Evolutionary conservation across 2,329 filamentous ascomycete genomes (phyloP).

Genomic region (Cladobotryum mycophilum): DNA sequence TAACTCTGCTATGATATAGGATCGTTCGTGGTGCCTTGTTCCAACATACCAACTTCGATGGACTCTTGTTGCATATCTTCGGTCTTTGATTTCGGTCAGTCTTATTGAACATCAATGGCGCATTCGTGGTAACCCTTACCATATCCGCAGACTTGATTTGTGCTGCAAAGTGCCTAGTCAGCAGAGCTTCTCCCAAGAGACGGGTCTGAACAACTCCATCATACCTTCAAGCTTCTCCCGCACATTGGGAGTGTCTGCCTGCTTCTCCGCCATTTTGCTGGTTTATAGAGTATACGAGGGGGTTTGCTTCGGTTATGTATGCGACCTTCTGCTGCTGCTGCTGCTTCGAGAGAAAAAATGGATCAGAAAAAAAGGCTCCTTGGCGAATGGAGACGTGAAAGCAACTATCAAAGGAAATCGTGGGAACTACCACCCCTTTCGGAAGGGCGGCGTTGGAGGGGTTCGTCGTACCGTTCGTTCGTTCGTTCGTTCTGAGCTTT

Average conservation of each 20-base stretch:
- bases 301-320: not conserved
- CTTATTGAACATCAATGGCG: not conserved
- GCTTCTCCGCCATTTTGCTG: conserved; percentile 33
- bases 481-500: not conserved
- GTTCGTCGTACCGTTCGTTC: not conserved
- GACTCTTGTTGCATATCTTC: conserved; percentile 96
- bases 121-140: conserved; percentile 48
- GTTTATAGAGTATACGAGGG: not conserved
- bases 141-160: conserved; percentile 98
- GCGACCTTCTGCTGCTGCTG: not conserved
- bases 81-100: conserved; percentile 53
- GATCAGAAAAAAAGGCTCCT: not conserved
- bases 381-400: not conserved
- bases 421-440: too few species aligned
- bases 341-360: too few species aligned
- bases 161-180: conserved; percentile 46
- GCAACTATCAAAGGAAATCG: too few species aligned
- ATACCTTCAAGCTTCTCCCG: conserved; percentile 75
- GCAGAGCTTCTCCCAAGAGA: not conserved
- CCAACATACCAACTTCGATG: conserved; percentile 81
- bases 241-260: conserved; percentile 41
- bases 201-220: conserved; percentile 15
- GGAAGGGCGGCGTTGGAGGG: too few species aligned
- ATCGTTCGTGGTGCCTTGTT: not conserved
- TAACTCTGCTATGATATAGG: conserved; percentile 3